A percentile compares a stretch with the other conserved stretches of the same genome.
Evolutionary conservation across 2,329 filamentous ascomycete genomes (phyloP).

Genomic region (Cytospora mali): DNA sequence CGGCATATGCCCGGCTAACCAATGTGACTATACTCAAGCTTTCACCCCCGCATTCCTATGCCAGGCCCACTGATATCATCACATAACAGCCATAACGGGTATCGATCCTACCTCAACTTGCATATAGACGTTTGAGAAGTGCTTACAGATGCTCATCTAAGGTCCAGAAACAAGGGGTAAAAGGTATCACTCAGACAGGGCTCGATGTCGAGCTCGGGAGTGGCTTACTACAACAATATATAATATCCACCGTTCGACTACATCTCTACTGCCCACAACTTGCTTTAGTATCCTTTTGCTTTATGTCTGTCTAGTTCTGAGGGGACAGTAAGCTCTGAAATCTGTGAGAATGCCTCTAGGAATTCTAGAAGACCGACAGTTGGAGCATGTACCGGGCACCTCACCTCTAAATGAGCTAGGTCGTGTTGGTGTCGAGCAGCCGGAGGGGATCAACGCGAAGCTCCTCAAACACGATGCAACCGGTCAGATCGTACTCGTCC

Average conservation of each 20-base stretch:
- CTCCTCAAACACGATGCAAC: constrained; percentile 35
- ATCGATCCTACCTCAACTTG: not conserved
- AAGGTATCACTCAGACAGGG: not conserved
- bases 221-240: too few species aligned
- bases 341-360: constrained; percentile 34
- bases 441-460: constrained; percentile 26
- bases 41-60: not conserved
- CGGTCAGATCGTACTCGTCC: constrained; percentile 49
- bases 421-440: constrained; percentile 28
- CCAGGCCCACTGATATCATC: not conserved
- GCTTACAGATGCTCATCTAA: constrained; percentile 18
- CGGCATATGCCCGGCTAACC: constrained; percentile 8
- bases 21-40: not conserved
- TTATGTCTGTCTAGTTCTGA: not conserved
- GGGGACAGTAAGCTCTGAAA: not conserved
- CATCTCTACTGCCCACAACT: not conserved
- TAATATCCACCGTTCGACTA: too few species aligned
- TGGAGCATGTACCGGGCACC: constrained; percentile 36
- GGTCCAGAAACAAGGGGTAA: constrained; percentile 6
- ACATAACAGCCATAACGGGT: not conserved
- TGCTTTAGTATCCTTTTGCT: not conserved
- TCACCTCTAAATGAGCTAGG: constrained; percentile 34
- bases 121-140: not conserved
- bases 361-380: constrained; percentile 33
- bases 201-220: too few species aligned